These are phyloP conservation scores for Leccinum rimulosum DNA, from an alignment of 768 basidiomycete genomes.

Conservation along the genomic window DNA sequence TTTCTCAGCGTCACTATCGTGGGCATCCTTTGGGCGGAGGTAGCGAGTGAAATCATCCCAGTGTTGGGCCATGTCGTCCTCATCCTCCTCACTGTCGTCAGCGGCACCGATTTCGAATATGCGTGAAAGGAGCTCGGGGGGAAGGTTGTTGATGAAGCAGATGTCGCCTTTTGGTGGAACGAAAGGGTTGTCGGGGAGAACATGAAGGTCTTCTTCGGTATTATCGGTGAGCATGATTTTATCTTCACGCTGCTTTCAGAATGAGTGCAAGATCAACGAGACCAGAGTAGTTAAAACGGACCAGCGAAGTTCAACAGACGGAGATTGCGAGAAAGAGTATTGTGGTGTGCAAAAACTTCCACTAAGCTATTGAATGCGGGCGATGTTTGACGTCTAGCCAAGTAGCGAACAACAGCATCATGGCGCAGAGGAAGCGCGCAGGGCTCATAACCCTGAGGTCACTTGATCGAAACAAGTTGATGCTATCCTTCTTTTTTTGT, in stretches of 20 bases:
- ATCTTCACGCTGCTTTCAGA: not conserved
- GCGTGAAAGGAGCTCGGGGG: constrained; percentile 54
- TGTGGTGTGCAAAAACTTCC: not conserved
- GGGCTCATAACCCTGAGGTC: constrained; percentile 51
- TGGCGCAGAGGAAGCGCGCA: constrained; percentile 49
- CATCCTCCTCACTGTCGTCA: constrained; percentile 38
- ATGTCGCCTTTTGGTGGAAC: constrained; percentile 39
- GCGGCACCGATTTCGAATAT: constrained; percentile 51
- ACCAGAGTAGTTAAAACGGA: not conserved
- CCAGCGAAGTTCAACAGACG: not conserved
- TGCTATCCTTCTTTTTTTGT: constrained; percentile 22
- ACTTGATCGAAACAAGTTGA: constrained; percentile 48
- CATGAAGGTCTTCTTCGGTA: not conserved
- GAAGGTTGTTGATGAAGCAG: constrained; percentile 53
- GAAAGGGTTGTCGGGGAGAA: constrained; percentile 46
- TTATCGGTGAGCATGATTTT: constrained; percentile 1
- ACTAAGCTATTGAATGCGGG: not conserved
- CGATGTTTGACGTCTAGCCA: not conserved
- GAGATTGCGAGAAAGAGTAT: not conserved
- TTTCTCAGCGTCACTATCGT: constrained; percentile 1
- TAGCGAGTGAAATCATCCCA: constrained; percentile 10
- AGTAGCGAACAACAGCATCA: constrained; percentile 32
- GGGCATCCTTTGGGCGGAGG: constrained; percentile 35
- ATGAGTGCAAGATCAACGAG: not conserved
- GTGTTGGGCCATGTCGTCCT: constrained; percentile 28